Conservation (phyloP, 75 land plant genomes). For the Selaginella moellendorffii region DNA sequence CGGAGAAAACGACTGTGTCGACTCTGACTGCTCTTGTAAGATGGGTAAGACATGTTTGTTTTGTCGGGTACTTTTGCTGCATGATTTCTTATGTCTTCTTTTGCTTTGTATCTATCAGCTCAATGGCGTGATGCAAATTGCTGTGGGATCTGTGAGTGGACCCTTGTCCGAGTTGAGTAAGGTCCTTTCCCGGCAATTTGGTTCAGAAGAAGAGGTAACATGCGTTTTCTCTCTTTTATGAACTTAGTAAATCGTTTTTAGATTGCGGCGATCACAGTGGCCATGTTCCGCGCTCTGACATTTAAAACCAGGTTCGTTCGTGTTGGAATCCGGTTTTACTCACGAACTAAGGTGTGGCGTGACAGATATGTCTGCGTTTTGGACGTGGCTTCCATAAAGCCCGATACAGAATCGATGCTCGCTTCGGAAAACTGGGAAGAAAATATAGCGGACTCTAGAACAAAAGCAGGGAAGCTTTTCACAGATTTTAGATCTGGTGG, state of each 20-base stretch:
- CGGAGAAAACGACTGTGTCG: constrained; percentile 26
- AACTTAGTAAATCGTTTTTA: constrained; percentile 17
- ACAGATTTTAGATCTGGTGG: constrained; percentile 9
- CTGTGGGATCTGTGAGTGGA: constrained; percentile 10
- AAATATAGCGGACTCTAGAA: neutral
- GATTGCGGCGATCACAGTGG: constrained; percentile 88
- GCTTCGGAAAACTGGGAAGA: constrained; percentile 34
- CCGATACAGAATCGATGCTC: constrained; percentile 41
- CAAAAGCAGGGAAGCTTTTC: neutral
- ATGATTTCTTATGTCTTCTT: neutral
- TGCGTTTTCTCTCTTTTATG: constrained; percentile 1
- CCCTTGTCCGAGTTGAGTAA: constrained; percentile 27
- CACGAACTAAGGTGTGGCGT: neutral
- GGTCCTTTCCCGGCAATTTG: constrained; percentile 54
- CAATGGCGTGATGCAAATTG: neutral
- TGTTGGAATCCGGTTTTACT: neutral
- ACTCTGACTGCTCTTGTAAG: constrained; percentile 42
- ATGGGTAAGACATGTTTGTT: too few relatives aligned
- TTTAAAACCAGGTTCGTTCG: constrained; percentile 42
- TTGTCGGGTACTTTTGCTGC: too few relatives aligned
- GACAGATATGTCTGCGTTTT: constrained; percentile 75
- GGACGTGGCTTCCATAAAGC: constrained; percentile 70
- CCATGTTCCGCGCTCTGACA: constrained; percentile 76
- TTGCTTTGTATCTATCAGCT: neutral
- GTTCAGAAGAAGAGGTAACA: constrained; percentile 77